These are phyloP conservation scores for Monosporozyma servazzii DNA, from an alignment of 805 yeast species.

Conservation along the genomic window DNA sequence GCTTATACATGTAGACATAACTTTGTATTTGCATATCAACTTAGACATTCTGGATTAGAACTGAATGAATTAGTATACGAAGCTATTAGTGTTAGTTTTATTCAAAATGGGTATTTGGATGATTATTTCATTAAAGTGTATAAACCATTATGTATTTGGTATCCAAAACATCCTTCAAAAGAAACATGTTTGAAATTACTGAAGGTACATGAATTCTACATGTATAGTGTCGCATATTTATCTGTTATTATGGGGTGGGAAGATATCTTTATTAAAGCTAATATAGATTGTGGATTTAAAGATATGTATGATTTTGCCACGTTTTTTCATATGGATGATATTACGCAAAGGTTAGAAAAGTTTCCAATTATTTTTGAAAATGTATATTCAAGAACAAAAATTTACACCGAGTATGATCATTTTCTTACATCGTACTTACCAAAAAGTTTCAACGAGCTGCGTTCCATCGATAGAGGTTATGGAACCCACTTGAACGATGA, in stretches of 20 bases:
- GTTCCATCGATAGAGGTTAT: too few relatives aligned
- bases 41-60: background rate
- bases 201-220: too few relatives aligned
- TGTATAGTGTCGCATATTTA: too few relatives aligned
- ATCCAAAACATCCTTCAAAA: slow-evolving; percentile 1
- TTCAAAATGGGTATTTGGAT: background rate
- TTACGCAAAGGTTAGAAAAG: background rate
- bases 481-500: too few relatives aligned
- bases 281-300: background rate
- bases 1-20: too few relatives aligned
- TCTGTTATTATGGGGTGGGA: background rate
- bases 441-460: too few relatives aligned
- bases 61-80: background rate
- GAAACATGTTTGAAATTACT: too few relatives aligned
- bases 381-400: too few relatives aligned
- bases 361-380: background rate
- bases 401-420: too few relatives aligned
- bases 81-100: background rate
- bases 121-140: background rate
- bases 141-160: slow-evolving; percentile 1
- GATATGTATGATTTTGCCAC: background rate
- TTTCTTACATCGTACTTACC: too few relatives aligned
- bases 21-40: background rate
- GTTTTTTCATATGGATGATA: background rate
- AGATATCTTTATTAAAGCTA: background rate